These are phyloP conservation scores for Phlebiopsis gigantea DNA, from an alignment of 768 basidiomycete genomes.

Conservation along the genomic window DNA sequence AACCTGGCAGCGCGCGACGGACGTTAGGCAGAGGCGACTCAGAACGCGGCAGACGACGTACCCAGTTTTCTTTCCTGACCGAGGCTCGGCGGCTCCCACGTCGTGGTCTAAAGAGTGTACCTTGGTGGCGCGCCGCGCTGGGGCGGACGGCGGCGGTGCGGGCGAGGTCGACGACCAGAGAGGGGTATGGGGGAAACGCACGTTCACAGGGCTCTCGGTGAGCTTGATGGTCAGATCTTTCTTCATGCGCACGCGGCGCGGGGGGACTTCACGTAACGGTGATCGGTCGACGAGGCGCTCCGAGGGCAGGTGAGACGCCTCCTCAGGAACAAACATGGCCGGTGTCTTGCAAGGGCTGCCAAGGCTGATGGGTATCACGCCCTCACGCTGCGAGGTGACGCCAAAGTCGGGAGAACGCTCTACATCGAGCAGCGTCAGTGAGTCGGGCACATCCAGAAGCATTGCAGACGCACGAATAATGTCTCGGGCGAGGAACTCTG, in stretches of 20 bases:
- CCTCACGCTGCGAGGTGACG: background rate
- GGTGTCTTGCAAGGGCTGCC: background rate
- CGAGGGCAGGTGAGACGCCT: background rate
- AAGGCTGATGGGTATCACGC: background rate
- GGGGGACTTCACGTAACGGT: background rate
- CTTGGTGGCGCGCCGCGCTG: background rate
- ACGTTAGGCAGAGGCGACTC: background rate
- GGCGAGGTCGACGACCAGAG: background rate
- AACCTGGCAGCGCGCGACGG: background rate
- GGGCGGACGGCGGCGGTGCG: background rate
- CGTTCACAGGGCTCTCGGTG: background rate
- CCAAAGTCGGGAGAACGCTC: background rate
- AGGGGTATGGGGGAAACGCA: background rate
- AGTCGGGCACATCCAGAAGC: background rate
- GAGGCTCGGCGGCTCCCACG: background rate
- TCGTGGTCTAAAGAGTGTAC: background rate
- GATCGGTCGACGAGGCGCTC: background rate
- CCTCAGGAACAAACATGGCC: background rate
- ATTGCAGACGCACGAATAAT: constrained; percentile 1
- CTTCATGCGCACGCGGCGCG: background rate
- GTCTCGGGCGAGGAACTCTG: constrained; percentile 1
- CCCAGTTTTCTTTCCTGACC: constrained; percentile 4
- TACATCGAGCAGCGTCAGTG: background rate
- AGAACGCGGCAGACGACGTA: background rate
- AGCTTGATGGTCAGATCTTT: background rate